These are phyloP conservation scores for Backusella liffmaniae DNA, from an alignment of 192 early-diverging fungal genomes.

Conservation along the genomic window DNA sequence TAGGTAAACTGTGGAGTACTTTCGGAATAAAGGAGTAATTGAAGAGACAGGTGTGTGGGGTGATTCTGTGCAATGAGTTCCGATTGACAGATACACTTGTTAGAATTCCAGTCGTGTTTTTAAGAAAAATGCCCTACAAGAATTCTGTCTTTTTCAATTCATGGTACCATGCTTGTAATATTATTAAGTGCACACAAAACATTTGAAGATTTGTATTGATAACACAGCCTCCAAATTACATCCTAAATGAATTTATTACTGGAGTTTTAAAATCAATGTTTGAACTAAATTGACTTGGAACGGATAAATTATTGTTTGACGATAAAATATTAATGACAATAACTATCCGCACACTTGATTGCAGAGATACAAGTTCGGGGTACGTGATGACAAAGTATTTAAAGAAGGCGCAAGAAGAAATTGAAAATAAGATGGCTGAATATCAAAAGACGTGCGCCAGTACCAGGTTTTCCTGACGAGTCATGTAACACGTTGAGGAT, in stretches of 20 bases:
- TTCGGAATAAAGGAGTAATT: background rate
- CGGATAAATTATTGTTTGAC: background rate
- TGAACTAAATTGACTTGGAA: background rate
- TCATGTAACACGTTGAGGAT: background rate
- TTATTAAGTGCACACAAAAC: background rate
- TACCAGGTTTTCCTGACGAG: background rate
- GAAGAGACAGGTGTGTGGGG: background rate
- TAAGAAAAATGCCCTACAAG: background rate
- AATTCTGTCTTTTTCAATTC: background rate
- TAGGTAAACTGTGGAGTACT: background rate
- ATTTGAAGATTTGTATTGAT: background rate
- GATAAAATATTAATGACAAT: background rate
- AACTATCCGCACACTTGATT: background rate
- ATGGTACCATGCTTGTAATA: background rate
- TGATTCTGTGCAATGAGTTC: background rate
- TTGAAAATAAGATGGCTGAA: background rate
- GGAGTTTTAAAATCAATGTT: background rate
- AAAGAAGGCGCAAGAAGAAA: background rate
- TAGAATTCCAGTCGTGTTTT: background rate
- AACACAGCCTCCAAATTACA: background rate
- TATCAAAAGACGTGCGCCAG: background rate
- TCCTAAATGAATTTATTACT: background rate
- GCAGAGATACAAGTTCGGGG: background rate
- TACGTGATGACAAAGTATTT: background rate
- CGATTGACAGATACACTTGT: background rate